These are phyloP conservation scores for Cephaloascus albidus DNA, from an alignment of 805 yeast species.

Conservation along the genomic window DNA sequence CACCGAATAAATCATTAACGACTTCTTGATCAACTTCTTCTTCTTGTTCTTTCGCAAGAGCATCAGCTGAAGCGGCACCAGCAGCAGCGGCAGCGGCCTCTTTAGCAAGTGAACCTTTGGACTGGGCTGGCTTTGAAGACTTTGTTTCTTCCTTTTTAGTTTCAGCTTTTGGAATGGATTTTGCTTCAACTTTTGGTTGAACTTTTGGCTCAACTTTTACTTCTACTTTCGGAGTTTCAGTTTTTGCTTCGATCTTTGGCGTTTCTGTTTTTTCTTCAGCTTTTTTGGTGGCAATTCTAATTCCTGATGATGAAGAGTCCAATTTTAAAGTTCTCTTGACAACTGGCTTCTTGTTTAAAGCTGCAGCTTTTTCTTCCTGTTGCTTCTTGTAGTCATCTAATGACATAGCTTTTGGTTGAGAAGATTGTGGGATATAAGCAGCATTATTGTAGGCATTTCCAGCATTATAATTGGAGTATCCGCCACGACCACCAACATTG, in stretches of 20 bases:
- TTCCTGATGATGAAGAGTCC: constrained; percentile 48
- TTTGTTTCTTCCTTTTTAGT: constrained; percentile 6
- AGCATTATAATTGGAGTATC: constrained; percentile 6
- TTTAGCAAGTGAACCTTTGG: constrained; percentile 1
- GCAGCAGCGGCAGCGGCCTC: constrained; percentile 8
- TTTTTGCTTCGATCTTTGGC: constrained; percentile 12
- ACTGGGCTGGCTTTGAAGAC: constrained; percentile 6
- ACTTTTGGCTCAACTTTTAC: constrained; percentile 7
- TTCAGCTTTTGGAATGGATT: constrained; percentile 6
- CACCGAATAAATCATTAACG: constrained; percentile 90
- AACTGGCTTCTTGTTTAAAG: constrained; percentile 38
- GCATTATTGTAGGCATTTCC: constrained; percentile 9
- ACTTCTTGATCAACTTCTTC: constrained; percentile 79
- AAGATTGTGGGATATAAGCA: constrained; percentile 9
- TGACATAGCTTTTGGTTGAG: constrained; percentile 43
- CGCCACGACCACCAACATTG: constrained; percentile 10
- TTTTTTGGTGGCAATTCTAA: constrained; percentile 41
- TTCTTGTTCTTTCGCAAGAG: constrained; percentile 59
- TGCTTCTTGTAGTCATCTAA: constrained; percentile 78
- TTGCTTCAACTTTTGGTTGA: constrained; percentile 4
- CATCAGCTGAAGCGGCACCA: constrained; percentile 28
- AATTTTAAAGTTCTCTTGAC: constrained; percentile 59
- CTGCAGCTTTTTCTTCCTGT: constrained; percentile 32
- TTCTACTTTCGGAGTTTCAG: constrained; percentile 14
- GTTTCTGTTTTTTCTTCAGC: constrained; percentile 13